Conservation (phyloP, 78 protist species). For the Salpingoeca rosetta region DNA sequence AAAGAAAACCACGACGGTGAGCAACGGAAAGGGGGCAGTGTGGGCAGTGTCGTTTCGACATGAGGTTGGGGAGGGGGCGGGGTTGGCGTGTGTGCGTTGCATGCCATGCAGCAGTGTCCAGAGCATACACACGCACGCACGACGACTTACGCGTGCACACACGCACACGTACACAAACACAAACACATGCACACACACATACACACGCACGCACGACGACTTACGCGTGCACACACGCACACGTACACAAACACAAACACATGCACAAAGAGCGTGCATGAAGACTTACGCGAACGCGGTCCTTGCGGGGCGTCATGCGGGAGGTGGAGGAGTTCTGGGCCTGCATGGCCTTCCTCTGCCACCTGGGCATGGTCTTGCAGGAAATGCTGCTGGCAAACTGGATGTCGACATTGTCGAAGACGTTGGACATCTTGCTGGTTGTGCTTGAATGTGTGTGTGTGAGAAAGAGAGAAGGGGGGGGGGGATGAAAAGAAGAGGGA, state of each 20-base stretch:
- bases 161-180: background rate
- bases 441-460: background rate
- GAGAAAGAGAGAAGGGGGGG: too few relatives aligned
- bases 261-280: background rate
- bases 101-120: too few relatives aligned
- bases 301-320: background rate
- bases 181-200: background rate
- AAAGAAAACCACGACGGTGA: too few relatives aligned
- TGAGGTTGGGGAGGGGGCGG: too few relatives aligned
- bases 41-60: too few relatives aligned
- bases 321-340: background rate
- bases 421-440: background rate
- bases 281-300: background rate
- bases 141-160: background rate
- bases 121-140: background rate
- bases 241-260: background rate
- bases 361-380: background rate
- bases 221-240: background rate
- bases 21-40: too few relatives aligned
- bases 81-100: too few relatives aligned
- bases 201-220: background rate
- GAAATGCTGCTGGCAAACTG: background rate
- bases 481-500: too few relatives aligned
- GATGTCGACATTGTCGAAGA: background rate
- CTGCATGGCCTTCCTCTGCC: background rate